These are phyloP conservation scores for Marsdenia floribunda DNA, from an alignment of 257 asterid genomes.

Conservation along the genomic window DNA sequence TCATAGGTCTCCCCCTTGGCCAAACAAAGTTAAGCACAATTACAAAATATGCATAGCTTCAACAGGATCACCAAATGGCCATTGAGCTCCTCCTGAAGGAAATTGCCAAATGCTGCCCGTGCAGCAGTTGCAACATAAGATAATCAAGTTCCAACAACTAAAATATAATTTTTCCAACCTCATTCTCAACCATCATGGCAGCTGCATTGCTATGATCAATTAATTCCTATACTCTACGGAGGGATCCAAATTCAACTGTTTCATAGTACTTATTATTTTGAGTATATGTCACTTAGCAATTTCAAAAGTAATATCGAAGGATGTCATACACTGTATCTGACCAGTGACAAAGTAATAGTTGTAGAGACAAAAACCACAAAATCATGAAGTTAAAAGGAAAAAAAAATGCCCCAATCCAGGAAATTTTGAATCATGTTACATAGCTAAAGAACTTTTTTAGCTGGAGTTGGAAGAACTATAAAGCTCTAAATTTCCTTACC, in stretches of 20 bases:
- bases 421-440: neutral
- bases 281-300: neutral
- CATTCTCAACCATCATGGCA: neutral
- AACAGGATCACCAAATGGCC: neutral
- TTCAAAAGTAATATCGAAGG: neutral
- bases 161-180: neutral
- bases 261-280: neutral
- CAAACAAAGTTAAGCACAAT: neutral
- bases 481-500: neutral
- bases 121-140: neutral
- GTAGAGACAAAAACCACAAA: neutral
- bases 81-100: neutral
- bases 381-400: neutral
- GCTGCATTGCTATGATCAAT: neutral
- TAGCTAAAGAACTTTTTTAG: neutral
- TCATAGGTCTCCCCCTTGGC: neutral
- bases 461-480: neutral
- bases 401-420: neutral
- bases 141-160: neutral
- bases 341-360: neutral
- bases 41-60: neutral
- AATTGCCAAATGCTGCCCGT: neutral
- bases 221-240: neutral
- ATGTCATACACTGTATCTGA: neutral
- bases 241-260: conserved; percentile 1